Conservation (phyloP, 139 green algal species). For the Chlorella sp. region DNA sequence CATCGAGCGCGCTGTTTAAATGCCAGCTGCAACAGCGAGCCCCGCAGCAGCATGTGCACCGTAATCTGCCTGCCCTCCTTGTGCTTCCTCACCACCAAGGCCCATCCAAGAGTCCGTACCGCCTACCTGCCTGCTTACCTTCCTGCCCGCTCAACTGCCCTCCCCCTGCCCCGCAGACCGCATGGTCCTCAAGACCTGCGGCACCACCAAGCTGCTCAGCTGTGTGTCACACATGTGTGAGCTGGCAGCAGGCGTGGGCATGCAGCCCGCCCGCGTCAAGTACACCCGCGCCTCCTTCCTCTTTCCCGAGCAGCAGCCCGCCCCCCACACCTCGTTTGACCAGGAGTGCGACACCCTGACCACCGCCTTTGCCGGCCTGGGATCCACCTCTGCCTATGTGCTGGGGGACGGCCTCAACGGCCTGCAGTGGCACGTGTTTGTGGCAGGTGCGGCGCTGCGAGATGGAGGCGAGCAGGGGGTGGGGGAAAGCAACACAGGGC, state of each 20-base stretch:
- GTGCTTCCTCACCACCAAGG: too few relatives aligned
- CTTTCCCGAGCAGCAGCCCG: slow-evolving; percentile 90
- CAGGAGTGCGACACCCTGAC: slow-evolving; percentile 82
- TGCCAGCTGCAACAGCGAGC: too few relatives aligned
- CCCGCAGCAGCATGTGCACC: neutral
- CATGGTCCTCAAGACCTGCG: slow-evolving; percentile 98
- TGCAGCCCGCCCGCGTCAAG: slow-evolving; percentile 74
- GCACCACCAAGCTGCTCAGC: slow-evolving; percentile 92
- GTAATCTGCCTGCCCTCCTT: neutral
- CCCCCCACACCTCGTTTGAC: slow-evolving; percentile 39
- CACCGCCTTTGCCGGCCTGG: slow-evolving; percentile 75
- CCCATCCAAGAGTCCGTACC: too few relatives aligned
- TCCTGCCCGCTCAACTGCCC: neutral
- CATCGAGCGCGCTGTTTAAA: too few relatives aligned
- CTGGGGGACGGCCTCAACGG: slow-evolving; percentile 84
- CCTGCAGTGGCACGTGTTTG: slow-evolving; percentile 96
- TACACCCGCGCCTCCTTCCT: slow-evolving; percentile 95
- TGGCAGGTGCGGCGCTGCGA: slow-evolving; percentile 56
- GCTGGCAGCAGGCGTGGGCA: slow-evolving; percentile 65
- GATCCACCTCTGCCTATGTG: slow-evolving; percentile 77
- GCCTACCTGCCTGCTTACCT: neutral
- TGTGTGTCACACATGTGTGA: slow-evolving; percentile 83
- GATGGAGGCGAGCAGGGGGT: neutral
- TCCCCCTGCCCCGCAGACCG: slow-evolving; percentile 10
- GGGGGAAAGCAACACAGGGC: too few relatives aligned